Evolutionary conservation across 2,329 filamentous ascomycete genomes (phyloP).

Genomic region (Xylaria sp.): DNA sequence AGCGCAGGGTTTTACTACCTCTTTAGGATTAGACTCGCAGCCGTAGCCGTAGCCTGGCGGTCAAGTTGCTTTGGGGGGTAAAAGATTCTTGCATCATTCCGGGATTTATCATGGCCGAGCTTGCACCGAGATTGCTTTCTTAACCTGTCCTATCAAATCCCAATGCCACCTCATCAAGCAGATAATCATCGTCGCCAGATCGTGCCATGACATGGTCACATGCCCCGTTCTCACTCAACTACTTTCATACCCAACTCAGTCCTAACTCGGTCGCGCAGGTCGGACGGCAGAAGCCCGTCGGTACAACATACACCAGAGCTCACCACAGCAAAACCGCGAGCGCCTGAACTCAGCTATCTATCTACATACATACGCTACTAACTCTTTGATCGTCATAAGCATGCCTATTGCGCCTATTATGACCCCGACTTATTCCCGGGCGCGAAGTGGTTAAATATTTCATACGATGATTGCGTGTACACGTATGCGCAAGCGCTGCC

Average conservation of each 20-base stretch:
- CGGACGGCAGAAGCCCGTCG: neutral
- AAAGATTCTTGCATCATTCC: constrained; percentile 48
- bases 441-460: constrained; percentile 9
- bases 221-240: constrained; percentile 33
- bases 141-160: constrained; percentile 39
- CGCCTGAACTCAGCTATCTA: constrained; percentile 5
- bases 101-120: constrained; percentile 49
- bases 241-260: constrained; percentile 28
- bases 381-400: constrained; percentile 18
- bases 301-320: constrained; percentile 5
- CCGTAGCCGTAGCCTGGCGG: constrained; percentile 41
- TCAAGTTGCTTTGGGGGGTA: constrained; percentile 40
- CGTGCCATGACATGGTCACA: constrained; percentile 40
- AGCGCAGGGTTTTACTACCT: constrained; percentile 39
- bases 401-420: constrained; percentile 7
- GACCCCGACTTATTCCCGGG: constrained; percentile 33
- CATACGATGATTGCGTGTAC: constrained; percentile 27
- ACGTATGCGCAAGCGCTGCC: constrained; percentile 12
- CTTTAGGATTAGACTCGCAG: constrained; percentile 40
- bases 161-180: constrained; percentile 39
- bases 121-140: constrained; percentile 47
- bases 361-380: neutral
- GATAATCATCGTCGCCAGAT: constrained; percentile 39
- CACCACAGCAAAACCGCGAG: neutral
- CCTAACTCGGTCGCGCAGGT: constrained; percentile 11